These are phyloP conservation scores for Parsonsia alboflavescens DNA, from an alignment of 257 asterid species.

Conservation along the genomic window DNA sequence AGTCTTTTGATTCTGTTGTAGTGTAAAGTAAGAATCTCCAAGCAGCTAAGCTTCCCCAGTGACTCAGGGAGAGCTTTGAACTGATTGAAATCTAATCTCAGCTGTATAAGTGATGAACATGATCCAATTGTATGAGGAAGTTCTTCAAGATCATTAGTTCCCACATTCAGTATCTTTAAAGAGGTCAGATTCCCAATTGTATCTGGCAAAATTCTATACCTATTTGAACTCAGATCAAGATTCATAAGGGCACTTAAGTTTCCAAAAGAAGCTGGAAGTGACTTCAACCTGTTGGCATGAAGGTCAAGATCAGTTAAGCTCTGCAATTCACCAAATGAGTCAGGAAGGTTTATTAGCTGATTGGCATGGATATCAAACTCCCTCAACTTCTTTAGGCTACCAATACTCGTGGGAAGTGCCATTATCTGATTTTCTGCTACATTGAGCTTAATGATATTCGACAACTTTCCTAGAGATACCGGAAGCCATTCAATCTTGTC, in stretches of 20 bases:
- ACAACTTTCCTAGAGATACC: conserved; percentile 65
- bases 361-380: conserved; percentile 60
- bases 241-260: conserved; percentile 41
- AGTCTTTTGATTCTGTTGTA: conserved; percentile 53
- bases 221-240: conserved; percentile 70
- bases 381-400: conserved; percentile 41
- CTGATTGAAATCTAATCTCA: conserved; percentile 70
- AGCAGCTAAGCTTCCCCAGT: conserved; percentile 44
- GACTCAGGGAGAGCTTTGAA: conserved; percentile 75
- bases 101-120: conserved; percentile 58
- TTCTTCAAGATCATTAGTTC: conserved; percentile 68
- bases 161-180: conserved; percentile 49
- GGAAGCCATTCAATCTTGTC: conserved; percentile 92
- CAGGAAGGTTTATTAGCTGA: conserved; percentile 81
- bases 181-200: conserved; percentile 47
- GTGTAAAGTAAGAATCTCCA: conserved; percentile 73
- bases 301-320: conserved; percentile 56
- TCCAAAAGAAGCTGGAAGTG: conserved; percentile 68
- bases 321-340: conserved; percentile 58
- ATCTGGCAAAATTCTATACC: conserved; percentile 51
- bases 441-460: conserved; percentile 41
- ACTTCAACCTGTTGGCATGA: conserved; percentile 54
- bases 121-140: conserved; percentile 65
- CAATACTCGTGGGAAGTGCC: conserved; percentile 72
- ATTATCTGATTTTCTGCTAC: conserved; percentile 62